These are phyloP conservation scores for Kwoniella botswanensis DNA, from an alignment of 768 basidiomycete species.

Conservation along the genomic window DNA sequence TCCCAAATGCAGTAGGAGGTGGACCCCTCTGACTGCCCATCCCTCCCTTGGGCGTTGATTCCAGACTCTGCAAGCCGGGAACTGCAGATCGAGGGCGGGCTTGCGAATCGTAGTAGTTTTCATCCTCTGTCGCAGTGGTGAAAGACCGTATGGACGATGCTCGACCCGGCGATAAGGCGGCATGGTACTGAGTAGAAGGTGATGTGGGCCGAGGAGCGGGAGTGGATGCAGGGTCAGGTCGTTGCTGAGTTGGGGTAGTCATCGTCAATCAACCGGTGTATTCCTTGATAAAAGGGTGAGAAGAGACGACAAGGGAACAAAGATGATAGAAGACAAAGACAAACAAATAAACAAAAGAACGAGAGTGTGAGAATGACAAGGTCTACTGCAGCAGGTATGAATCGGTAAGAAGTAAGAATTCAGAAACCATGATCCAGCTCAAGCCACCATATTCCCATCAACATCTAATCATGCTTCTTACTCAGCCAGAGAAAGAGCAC, in stretches of 20 bases:
- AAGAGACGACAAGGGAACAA: background rate
- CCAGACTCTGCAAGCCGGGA: slow-evolving; percentile 7
- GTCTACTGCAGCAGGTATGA: background rate
- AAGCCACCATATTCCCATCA: slow-evolving; percentile 9
- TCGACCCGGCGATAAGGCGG: slow-evolving; percentile 21
- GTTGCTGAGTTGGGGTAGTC: slow-evolving; percentile 21
- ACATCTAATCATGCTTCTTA: background rate
- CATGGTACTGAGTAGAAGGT: slow-evolving; percentile 14
- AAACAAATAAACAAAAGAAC: background rate
- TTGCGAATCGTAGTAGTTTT: slow-evolving; percentile 23
- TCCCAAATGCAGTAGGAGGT: slow-evolving; percentile 37
- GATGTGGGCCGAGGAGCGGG: slow-evolving; percentile 8
- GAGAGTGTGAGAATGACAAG: background rate
- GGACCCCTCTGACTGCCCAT: slow-evolving; percentile 20
- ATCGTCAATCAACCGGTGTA: background rate
- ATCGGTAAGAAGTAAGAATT: background rate
- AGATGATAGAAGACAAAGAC: background rate
- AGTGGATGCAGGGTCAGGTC: background rate
- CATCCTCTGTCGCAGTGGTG: slow-evolving; percentile 29
- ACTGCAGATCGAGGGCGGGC: slow-evolving; percentile 19
- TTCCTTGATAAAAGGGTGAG: background rate
- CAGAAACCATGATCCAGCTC: slow-evolving; percentile 12
- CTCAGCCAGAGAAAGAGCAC: background rate
- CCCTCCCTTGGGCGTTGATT: slow-evolving; percentile 22
- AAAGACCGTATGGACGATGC: slow-evolving; percentile 26